These are phyloP conservation scores for Epichloe uncinata DNA, from an alignment of 2,329 filamentous ascomycete species.

Conservation along the genomic window DNA sequence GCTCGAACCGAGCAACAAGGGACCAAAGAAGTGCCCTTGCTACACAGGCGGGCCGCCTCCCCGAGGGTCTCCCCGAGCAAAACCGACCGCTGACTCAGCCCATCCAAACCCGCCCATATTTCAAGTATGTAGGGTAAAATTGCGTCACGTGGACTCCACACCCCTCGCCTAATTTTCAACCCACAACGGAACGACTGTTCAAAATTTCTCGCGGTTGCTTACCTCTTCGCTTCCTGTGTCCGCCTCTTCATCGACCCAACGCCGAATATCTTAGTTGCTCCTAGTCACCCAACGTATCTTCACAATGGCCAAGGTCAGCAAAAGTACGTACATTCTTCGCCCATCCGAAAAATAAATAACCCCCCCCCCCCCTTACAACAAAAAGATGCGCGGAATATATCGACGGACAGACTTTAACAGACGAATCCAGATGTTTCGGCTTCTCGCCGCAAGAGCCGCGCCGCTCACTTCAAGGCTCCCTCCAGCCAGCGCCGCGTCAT, in stretches of 20 bases:
- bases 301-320: constrained; percentile 63
- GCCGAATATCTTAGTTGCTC: constrained; percentile 15
- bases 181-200: constrained; percentile 14
- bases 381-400: not conserved
- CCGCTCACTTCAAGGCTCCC: constrained; percentile 93
- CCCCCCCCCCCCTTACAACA: no score
- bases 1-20: no score
- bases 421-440: constrained; percentile 45
- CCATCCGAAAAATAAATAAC: not conserved
- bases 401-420: not conserved
- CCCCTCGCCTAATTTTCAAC: constrained; percentile 17
- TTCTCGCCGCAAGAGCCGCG: constrained; percentile 96
- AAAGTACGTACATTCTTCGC: constrained; percentile 27
- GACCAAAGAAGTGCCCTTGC: no score
- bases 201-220: constrained; percentile 3
- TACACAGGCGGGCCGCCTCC: no score
- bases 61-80: no score
- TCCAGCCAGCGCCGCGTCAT: constrained; percentile 89
- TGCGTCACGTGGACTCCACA: constrained; percentile 20
- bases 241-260: constrained; percentile 16
- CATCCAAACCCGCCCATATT: not conserved
- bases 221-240: not conserved
- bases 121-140: not conserved
- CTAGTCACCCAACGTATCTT: constrained; percentile 13
- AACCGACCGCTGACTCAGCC: no score